These are phyloP conservation scores for Pythium aphanidermatum DNA, from an alignment of 352 stramenopile genomes.

Conservation along the genomic window DNA sequence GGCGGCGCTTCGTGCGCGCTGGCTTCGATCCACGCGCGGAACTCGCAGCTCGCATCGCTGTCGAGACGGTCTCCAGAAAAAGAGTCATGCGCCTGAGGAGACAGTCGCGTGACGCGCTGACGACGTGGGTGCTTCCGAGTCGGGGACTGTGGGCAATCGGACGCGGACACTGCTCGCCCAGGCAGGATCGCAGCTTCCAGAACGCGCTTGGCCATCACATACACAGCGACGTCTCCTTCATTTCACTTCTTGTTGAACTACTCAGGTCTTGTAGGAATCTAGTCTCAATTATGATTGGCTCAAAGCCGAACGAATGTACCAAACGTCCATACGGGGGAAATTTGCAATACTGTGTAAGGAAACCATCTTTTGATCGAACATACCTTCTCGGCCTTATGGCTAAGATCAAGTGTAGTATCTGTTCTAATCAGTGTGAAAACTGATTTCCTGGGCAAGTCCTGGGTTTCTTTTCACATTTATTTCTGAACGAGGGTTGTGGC, in stretches of 20 bases:
- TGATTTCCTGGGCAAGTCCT: slow-evolving; percentile 59
- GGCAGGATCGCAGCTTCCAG: no score
- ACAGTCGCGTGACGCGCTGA: no score
- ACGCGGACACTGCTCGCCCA: no score
- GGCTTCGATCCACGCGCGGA: slow-evolving; percentile 38
- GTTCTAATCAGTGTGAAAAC: slow-evolving; percentile 92
- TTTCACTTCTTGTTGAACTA: not conserved
- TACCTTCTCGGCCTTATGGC: slow-evolving; percentile 86
- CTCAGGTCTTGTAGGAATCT: no score
- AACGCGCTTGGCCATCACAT: no score
- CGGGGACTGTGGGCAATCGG: no score
- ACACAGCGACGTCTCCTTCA: no score
- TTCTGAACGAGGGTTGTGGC: slow-evolving; percentile 34
- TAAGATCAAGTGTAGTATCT: slow-evolving; percentile 92
- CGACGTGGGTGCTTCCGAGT: no score
- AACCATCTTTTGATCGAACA: slow-evolving; percentile 11
- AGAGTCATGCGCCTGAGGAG: no score
- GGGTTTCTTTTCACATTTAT: slow-evolving; percentile 82
- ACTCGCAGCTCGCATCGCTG: slow-evolving; percentile 24
- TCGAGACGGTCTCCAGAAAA: not conserved
- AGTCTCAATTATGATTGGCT: slow-evolving; percentile 8
- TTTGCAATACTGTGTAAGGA: not conserved
- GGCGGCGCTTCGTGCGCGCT: slow-evolving; percentile 25
- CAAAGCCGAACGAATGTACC: not conserved
- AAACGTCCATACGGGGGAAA: slow-evolving; percentile 2